These are phyloP conservation scores for Geosmithia morbida DNA, from an alignment of 2,329 filamentous ascomycete genomes.

Conservation along the genomic window DNA sequence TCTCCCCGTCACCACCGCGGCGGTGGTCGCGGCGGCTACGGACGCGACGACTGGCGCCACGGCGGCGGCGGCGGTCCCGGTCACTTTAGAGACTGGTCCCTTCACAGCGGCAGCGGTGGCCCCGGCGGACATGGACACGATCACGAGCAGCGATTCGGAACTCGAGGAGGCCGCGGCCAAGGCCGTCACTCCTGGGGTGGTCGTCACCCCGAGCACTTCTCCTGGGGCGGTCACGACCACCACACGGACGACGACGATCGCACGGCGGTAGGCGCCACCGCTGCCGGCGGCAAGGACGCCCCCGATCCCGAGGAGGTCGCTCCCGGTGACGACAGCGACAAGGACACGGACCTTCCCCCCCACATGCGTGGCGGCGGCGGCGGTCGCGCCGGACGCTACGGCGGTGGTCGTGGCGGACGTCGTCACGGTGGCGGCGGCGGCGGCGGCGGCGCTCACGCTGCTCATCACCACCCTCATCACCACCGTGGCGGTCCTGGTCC, in stretches of 20 bases:
- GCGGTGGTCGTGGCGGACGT: slow-evolving; percentile 6
- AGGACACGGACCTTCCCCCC: slow-evolving; percentile 1
- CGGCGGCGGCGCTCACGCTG: slow-evolving; percentile 1
- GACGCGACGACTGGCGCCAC: background rate
- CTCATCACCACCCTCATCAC: background rate
- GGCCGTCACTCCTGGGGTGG: too few relatives aligned
- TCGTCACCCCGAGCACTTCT: too few relatives aligned
- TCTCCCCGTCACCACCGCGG: background rate
- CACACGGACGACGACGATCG: background rate
- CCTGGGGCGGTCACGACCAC: background rate
- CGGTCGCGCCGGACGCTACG: slow-evolving; percentile 4
- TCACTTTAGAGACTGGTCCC: too few relatives aligned
- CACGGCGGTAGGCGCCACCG: too few relatives aligned
- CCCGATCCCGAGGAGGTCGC: background rate
- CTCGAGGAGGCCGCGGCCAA: background rate
- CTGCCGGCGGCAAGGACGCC: background rate
- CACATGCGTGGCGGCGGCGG: slow-evolving; percentile 4
- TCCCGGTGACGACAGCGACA: background rate
- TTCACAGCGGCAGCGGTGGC: too few relatives aligned
- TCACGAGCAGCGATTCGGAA: too few relatives aligned
- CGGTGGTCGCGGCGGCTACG: background rate
- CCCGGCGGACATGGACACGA: too few relatives aligned
- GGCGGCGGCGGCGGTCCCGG: too few relatives aligned
- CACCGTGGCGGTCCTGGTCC: slow-evolving; percentile 3
- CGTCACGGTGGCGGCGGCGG: slow-evolving; percentile 8